Evolutionary conservation across 2,329 filamentous ascomycete species (phyloP).

Genomic region (Aspergillus tubingensis): DNA sequence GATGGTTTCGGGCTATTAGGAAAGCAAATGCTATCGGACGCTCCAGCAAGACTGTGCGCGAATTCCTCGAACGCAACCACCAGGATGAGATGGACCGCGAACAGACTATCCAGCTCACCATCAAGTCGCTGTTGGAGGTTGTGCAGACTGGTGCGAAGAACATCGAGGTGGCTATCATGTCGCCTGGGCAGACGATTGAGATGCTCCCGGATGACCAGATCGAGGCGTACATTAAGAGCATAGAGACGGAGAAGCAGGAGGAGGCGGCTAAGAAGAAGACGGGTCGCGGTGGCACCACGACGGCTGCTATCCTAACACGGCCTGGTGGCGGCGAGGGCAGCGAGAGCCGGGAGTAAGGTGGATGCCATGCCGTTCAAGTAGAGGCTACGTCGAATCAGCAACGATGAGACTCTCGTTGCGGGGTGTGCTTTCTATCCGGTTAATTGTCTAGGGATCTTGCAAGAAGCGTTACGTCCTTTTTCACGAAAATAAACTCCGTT

Average conservation of each 20-base stretch:
- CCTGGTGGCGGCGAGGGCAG: slow-evolving; percentile 46
- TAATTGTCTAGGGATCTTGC: slow-evolving; percentile 16
- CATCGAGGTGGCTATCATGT: slow-evolving; percentile 99
- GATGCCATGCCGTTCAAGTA: background rate
- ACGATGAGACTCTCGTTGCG: slow-evolving; percentile 19
- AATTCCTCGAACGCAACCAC: slow-evolving; percentile 98
- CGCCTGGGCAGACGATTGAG: slow-evolving; percentile 85
- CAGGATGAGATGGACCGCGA: slow-evolving; percentile 97
- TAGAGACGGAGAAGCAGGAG: slow-evolving; percentile 99
- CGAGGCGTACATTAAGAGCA: slow-evolving; percentile 95
- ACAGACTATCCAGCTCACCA: slow-evolving; percentile 91
- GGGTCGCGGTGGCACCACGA: slow-evolving; percentile 52
- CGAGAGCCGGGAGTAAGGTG: slow-evolving; percentile 16
- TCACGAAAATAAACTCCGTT: slow-evolving; percentile 11
- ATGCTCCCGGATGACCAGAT: slow-evolving; percentile 96
- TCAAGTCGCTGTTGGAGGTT: slow-evolving; percentile 97
- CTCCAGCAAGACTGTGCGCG: slow-evolving; percentile 97
- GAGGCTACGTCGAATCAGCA: slow-evolving; percentile 17
- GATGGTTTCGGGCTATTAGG: slow-evolving; percentile 56
- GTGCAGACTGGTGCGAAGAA: slow-evolving; percentile 99
- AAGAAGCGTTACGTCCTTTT: slow-evolving; percentile 17
- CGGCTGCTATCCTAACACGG: slow-evolving; percentile 71
- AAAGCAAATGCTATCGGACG: slow-evolving; percentile 98
- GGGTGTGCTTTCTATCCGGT: slow-evolving; percentile 11
- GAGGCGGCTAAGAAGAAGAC: slow-evolving; percentile 97